Conservation (phyloP, 352 stramenopile genomes). For the Pythium sukuiense region DNA sequence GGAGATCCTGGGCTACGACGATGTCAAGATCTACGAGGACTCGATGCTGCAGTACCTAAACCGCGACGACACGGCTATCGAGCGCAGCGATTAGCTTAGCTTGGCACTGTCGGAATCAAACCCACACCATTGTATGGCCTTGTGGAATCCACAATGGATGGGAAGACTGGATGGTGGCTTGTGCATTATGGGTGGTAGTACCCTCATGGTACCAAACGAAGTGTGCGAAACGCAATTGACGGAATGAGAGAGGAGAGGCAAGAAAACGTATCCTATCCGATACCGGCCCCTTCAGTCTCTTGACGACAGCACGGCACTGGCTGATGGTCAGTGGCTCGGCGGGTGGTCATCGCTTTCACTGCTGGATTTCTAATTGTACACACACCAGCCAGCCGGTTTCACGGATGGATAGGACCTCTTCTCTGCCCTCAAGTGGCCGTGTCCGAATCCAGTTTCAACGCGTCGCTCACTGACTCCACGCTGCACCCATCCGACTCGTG, state of each 20-base stretch:
- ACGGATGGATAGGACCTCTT: neutral
- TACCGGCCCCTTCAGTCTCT: too few species aligned
- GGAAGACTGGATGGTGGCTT: neutral
- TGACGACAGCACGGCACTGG: too few species aligned
- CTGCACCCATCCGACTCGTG: neutral
- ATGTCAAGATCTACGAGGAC: constrained; percentile 70
- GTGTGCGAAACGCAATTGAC: too few species aligned
- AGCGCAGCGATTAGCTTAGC: constrained; percentile 26
- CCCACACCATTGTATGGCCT: too few species aligned
- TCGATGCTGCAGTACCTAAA: constrained; percentile 85
- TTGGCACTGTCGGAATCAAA: neutral
- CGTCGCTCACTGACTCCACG: neutral
- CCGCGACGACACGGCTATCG: constrained; percentile 57
- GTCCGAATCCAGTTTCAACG: constrained; percentile 1
- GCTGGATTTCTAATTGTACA: neutral
- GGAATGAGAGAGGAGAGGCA: too few species aligned
- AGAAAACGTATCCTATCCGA: too few species aligned
- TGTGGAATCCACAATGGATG: neutral
- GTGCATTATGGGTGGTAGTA: too few species aligned
- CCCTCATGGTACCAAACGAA: too few species aligned
- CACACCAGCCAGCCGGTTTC: neutral
- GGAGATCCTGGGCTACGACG: constrained; percentile 50
- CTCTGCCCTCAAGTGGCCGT: neutral
- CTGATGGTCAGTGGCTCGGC: too few species aligned
- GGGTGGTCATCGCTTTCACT: too few species aligned